These are phyloP conservation scores for Telfairia occidentalis DNA, from an alignment of 331 rosid genomes.

Conservation along the genomic window DNA sequence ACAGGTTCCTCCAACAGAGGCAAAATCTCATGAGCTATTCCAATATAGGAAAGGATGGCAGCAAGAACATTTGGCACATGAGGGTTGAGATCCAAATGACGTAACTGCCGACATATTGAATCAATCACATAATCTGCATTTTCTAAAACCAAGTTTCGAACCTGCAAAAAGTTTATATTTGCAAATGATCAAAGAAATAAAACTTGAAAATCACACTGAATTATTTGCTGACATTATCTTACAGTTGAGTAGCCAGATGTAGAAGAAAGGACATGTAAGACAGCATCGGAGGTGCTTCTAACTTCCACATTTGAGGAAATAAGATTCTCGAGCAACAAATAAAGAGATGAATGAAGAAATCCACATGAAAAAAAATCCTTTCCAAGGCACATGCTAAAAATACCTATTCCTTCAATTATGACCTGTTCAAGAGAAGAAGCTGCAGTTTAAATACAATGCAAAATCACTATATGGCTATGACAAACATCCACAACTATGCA, in stretches of 20 bases:
- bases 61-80: constrained; percentile 81
- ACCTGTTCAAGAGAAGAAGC: constrained; percentile 55
- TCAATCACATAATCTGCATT: constrained; percentile 90
- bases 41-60: constrained; percentile 70
- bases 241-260: constrained; percentile 58
- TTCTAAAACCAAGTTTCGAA: constrained; percentile 60
- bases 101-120: constrained; percentile 74
- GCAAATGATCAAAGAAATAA: neutral
- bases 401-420: constrained; percentile 84
- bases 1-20: constrained; percentile 90
- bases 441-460: constrained; percentile 2
- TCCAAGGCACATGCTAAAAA: constrained; percentile 67
- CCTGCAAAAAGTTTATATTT: constrained; percentile 36
- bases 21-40: constrained; percentile 76
- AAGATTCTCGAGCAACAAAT: constrained; percentile 85
- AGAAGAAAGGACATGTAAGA: constrained; percentile 49
- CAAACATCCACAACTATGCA: constrained; percentile 6
- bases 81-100: constrained; percentile 72
- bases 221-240: constrained; percentile 19
- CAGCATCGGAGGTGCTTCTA: constrained; percentile 71
- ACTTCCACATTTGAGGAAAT: constrained; percentile 54
- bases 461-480: constrained; percentile 10
- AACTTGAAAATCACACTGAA: neutral
- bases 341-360: constrained; percentile 87
- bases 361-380: constrained; percentile 63